Evolutionary conservation across 352 stramenopile species (phyloP), one percentile per base, ranked within the genome.

Genomic region (Thalassiosira livingstoniorum): DNA sequence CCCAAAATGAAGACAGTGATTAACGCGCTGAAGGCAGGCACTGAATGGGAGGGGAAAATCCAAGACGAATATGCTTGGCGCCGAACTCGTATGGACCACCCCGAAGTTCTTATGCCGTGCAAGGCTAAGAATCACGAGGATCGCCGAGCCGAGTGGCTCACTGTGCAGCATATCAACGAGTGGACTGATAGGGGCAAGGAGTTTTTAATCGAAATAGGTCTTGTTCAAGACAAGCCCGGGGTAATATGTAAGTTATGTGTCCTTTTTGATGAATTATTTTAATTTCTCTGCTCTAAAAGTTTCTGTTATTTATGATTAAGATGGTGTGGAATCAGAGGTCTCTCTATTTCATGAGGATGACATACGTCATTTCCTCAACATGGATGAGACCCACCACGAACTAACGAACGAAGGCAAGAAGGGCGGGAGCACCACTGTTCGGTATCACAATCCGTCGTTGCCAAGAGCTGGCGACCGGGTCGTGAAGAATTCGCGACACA

Each of bases 101-200:
- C 57, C 3, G 69, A 70, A 39, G 42, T 70, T 10, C 23, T 78
- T 21, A 78, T 64, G 4, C 69, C 57, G 13, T 55, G 58, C 2
- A 67, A 78, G 34, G 57, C 42, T 29, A 69, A 70, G 29, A 39
- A 70, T 62, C 43, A 78, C 31, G 69, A 78, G 31, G 57, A 78
- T 34, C 42, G 47, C n/a, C 39, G 57, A 27, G 69, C 58, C 21
- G 57, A 78, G 39, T 70, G 69, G 57, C 58, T 78, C 4, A 69
- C 39, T 2, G 60, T 25, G 23, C 23, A 63, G 7, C 69, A 69
- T 32, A 70, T 78, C 13, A 78, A 53, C 1, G 18, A 61, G 11
- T 78, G 69, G 69, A 78, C 4, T 15, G 35, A 69, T 29, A 15
- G 3, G 4, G 57, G 31, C 25, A 78, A 78, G 27, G 43, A 34